Conservation (phyloP, 768 basidiomycete genomes). For the Termitomyces sp. region DNA sequence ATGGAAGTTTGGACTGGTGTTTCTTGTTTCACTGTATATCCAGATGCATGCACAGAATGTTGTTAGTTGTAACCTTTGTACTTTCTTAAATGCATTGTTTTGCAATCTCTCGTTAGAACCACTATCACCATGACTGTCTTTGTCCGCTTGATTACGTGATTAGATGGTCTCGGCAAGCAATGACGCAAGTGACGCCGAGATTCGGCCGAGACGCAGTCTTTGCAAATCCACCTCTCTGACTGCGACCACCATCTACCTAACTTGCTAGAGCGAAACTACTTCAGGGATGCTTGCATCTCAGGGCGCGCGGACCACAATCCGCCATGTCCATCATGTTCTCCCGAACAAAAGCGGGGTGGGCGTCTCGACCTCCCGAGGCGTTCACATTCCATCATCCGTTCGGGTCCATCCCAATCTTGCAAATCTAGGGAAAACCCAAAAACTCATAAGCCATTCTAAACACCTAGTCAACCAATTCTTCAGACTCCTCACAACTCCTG, state of each 20-base stretch:
- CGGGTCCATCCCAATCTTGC: slow-evolving; percentile 27
- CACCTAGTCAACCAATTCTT: slow-evolving; percentile 53
- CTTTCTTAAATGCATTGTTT: not conserved
- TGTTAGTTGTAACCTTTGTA: not conserved
- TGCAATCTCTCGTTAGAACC: too few relatives aligned
- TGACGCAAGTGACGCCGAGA: slow-evolving; percentile 4
- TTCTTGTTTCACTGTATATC: not conserved
- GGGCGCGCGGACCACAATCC: slow-evolving; percentile 35
- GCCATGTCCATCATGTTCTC: slow-evolving; percentile 31
- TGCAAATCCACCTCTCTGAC: not conserved
- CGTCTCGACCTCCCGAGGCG: slow-evolving; percentile 27
- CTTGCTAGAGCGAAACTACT: not conserved
- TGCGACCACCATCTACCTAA: not conserved
- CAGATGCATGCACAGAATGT: not conserved
- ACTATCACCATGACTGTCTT: too few relatives aligned
- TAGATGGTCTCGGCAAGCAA: not conserved
- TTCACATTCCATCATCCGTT: slow-evolving; percentile 41
- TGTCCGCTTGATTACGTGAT: slow-evolving; percentile 3
- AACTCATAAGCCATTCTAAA: slow-evolving; percentile 47
- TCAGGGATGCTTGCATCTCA: slow-evolving; percentile 35
- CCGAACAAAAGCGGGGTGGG: slow-evolving; percentile 20
- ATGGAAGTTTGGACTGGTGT: not conserved
- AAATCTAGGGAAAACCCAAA: slow-evolving; percentile 31
- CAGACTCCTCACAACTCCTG: slow-evolving; percentile 53
- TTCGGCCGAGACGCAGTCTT: not conserved